A percentile compares a stretch with the other conserved stretches of the same genome.
These are phyloP conservation scores for Cystofilobasidium ferigula DNA, from an alignment of 768 basidiomycete genomes.

Conservation along the genomic window DNA sequence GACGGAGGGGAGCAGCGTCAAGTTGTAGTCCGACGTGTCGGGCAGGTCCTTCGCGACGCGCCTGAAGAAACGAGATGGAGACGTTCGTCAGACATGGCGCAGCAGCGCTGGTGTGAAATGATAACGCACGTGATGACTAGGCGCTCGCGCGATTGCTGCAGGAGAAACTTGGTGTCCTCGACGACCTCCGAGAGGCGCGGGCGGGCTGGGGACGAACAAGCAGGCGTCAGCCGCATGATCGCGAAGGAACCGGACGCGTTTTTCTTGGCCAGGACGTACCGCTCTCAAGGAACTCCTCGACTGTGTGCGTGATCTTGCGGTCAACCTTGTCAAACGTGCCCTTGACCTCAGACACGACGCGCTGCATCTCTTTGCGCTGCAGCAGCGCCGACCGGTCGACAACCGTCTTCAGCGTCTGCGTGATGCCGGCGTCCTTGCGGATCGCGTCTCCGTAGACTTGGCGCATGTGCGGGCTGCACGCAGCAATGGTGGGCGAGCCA, in stretches of 20 bases:
- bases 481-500: background rate
- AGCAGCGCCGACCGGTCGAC: constrained; percentile 70
- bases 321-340: constrained; percentile 93
- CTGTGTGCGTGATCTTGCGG: constrained; percentile 79
- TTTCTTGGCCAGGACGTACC: constrained; percentile 55
- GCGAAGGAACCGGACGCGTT: background rate
- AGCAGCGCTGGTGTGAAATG: background rate
- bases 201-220: constrained; percentile 49
- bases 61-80: constrained; percentile 37
- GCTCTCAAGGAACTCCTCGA: constrained; percentile 85
- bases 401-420: constrained; percentile 93
- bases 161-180: constrained; percentile 78
- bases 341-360: constrained; percentile 79
- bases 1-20: constrained; percentile 49
- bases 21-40: constrained; percentile 67
- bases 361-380: constrained; percentile 60
- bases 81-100: background rate
- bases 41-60: constrained; percentile 67
- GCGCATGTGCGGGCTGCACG: constrained; percentile 84
- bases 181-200: constrained; percentile 81
- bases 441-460: constrained; percentile 87
- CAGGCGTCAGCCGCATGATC: background rate
- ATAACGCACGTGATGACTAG: constrained; percentile 75
- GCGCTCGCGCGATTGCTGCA: constrained; percentile 81
- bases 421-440: constrained; percentile 90